Percentiles rank a stretch among this genome's conserved stretches.
These are phyloP conservation scores for Funneliformis geosporum DNA, from an alignment of 192 early-diverging fungal genomes.

Conservation along the genomic window DNA sequence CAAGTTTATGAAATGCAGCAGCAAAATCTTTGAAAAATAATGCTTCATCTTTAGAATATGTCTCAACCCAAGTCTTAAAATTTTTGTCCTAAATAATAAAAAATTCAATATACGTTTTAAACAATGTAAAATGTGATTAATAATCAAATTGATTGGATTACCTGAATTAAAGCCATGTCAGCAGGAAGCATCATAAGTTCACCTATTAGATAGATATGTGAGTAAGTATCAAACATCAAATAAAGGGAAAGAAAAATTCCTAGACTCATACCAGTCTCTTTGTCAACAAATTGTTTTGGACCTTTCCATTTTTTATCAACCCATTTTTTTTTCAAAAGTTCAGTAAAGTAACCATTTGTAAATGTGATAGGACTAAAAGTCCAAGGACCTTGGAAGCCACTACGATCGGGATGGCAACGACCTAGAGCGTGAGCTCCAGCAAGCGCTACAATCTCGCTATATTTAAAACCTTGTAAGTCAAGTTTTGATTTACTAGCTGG, in stretches of 20 bases:
- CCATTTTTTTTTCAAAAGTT: conserved; percentile 80
- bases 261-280: conserved; percentile 49
- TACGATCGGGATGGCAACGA: conserved; percentile 73
- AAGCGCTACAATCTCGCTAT: conserved; percentile 77
- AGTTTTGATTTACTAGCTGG: no score
- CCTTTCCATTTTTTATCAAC: conserved; percentile 77
- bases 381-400: conserved; percentile 89
- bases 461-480: not conserved
- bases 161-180: conserved; percentile 60
- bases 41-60: conserved; percentile 84
- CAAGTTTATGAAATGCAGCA: conserved; percentile 78
- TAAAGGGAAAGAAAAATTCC: not conserved
- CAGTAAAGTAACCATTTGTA: conserved; percentile 87
- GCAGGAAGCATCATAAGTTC: conserved; percentile 72
- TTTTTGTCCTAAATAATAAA: conserved; percentile 54
- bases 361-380: conserved; percentile 84
- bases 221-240: not conserved
- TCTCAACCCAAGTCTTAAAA: conserved; percentile 75
- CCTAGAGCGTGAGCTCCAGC: conserved; percentile 77
- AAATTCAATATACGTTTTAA: no score
- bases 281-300: conserved; percentile 86
- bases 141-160: not conserved
- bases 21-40: conserved; percentile 92
- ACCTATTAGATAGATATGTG: conserved; percentile 32
- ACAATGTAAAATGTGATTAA: not conserved